Evolutionary conservation across 2,329 filamentous ascomycete species (phyloP).

Genomic region (Fusarium musae): DNA sequence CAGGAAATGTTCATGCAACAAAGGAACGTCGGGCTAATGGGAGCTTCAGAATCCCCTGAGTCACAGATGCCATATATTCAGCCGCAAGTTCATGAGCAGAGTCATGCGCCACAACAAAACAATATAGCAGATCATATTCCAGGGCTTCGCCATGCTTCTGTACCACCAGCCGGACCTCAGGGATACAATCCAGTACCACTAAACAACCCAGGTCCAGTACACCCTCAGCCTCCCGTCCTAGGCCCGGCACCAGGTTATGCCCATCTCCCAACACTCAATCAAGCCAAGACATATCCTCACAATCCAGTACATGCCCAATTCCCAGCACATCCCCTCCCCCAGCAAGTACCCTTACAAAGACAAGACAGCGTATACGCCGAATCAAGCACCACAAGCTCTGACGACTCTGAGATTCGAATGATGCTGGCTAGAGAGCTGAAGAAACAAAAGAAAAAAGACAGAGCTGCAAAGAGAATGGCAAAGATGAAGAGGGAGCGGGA

Average conservation of each 20-base stretch:
- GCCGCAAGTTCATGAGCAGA: neutral
- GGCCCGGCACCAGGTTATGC: no score
- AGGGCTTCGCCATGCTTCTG: neutral
- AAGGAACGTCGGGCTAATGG: neutral
- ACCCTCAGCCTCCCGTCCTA: neutral
- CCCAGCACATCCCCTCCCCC: neutral
- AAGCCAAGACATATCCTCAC: neutral
- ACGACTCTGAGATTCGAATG: neutral
- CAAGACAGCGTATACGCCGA: neutral
- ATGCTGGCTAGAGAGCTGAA: neutral
- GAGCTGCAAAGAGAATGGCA: neutral
- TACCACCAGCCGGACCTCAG: neutral
- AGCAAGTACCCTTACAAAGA: neutral
- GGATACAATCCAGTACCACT: neutral
- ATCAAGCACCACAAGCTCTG: neutral
- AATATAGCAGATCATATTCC: neutral
- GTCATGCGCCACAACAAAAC: neutral
- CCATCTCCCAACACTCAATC: no score
- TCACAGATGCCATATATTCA: neutral
- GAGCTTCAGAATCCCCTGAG: neutral
- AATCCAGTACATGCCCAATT: no score
- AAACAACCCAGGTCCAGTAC: neutral
- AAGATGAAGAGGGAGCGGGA: neutral
- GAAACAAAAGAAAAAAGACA: neutral
- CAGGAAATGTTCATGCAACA: neutral